Conservation (phyloP, 345 rosid genomes). For the Kernera saxatilis region DNA sequence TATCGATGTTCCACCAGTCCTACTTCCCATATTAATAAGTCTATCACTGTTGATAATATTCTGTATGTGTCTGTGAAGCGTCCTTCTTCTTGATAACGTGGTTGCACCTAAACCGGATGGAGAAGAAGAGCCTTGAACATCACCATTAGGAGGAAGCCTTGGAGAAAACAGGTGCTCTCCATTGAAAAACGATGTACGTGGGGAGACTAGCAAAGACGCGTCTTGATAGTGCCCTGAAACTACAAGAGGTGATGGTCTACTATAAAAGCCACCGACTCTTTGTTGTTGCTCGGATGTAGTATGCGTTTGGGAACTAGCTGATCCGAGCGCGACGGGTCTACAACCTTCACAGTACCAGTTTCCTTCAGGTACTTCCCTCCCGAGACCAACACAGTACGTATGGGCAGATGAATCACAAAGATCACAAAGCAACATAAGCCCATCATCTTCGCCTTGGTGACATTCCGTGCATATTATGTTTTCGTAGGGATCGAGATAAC, state of each 20-base stretch:
- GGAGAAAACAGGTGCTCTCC: constrained; percentile 64
- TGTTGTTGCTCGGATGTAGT: constrained; percentile 50
- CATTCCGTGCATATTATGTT: constrained; percentile 90
- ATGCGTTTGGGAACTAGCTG: constrained; percentile 58
- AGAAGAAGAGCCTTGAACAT: constrained; percentile 46
- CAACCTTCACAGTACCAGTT: constrained; percentile 99
- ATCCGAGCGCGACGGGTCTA: constrained; percentile 73
- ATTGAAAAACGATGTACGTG: constrained; percentile 39
- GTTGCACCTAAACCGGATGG: constrained; percentile 73
- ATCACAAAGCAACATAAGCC: constrained; percentile 94
- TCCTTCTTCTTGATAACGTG: constrained; percentile 74
- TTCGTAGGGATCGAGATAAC: constrained; percentile 92
- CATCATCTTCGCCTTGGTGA: constrained; percentile 95
- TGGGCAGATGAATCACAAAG: constrained; percentile 98
- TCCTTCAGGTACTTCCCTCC: constrained; percentile 92
- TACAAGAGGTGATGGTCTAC: constrained; percentile 41
- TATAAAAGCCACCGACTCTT: constrained; percentile 43
- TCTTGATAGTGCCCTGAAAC: constrained; percentile 51
- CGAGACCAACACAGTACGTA: constrained; percentile 95
- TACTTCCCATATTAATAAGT: constrained; percentile 36
- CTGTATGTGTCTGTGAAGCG: constrained; percentile 81
- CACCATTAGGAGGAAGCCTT: constrained; percentile 46
- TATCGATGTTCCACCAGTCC: constrained; percentile 41
- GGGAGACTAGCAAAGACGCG: constrained; percentile 43
- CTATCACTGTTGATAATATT: constrained; percentile 56